Conservation (phyloP, 2,329 filamentous ascomycete genomes). For the Orbilia oligospora region DNA sequence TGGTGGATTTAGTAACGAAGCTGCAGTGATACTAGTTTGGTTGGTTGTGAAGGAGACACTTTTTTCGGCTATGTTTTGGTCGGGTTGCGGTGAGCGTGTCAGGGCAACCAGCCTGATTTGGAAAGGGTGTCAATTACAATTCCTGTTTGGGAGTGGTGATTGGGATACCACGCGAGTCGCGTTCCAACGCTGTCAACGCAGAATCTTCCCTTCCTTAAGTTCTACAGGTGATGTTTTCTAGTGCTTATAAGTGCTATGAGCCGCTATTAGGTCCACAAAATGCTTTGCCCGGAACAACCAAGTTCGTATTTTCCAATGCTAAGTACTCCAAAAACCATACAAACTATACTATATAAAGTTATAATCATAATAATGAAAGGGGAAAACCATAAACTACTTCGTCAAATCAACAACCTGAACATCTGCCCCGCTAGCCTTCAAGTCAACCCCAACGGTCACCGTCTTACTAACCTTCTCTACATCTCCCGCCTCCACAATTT, state of each 20-base stretch:
- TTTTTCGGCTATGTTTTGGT: slow-evolving; percentile 53
- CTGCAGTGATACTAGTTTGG: slow-evolving; percentile 30
- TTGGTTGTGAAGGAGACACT: slow-evolving; percentile 17
- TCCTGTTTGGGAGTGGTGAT: slow-evolving; percentile 38
- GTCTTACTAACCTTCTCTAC: slow-evolving; percentile 48
- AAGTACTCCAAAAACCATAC: slow-evolving; percentile 8
- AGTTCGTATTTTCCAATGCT: background rate
- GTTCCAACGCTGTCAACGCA: slow-evolving; percentile 45
- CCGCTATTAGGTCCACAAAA: too few relatives aligned
- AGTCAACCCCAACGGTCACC: slow-evolving; percentile 34
- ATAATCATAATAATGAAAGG: background rate
- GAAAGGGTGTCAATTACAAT: slow-evolving; percentile 38
- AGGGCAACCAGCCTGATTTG: slow-evolving; percentile 51
- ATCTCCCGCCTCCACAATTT: slow-evolving; percentile 42
- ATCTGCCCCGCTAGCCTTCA: slow-evolving; percentile 31
- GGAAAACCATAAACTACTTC: background rate
- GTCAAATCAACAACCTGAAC: slow-evolving; percentile 44
- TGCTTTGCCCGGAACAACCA: background rate
- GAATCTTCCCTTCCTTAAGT: too few relatives aligned
- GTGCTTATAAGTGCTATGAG: too few relatives aligned
- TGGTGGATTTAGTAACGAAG: slow-evolving; percentile 8
- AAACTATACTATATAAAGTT: too few relatives aligned
- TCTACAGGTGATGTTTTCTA: too few relatives aligned
- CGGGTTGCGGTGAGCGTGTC: slow-evolving; percentile 8
- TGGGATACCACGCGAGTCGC: slow-evolving; percentile 34